Base-by-base conservation (phyloP, 1,284 basidiomycete genomes). In the Moniliophthora roreri region DNA sequence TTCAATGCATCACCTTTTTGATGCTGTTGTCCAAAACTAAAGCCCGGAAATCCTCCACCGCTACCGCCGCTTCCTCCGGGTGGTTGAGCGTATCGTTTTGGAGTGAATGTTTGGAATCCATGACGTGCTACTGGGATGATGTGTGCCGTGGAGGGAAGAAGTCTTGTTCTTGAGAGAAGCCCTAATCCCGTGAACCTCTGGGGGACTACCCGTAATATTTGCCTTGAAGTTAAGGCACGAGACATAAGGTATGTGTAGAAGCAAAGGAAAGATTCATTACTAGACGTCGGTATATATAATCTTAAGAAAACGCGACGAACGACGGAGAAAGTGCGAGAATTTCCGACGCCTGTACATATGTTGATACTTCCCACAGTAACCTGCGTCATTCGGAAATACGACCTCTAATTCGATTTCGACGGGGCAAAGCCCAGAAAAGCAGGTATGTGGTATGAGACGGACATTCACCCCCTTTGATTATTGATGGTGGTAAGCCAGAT, bases 1-100 rank as follows among this genome's bases (percentile, higher is more conserved):
- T 91, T 91, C 63, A 94, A 70, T 1, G 90, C 87, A 20, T 91
- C 89, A 9, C 92, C 91, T 63, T 92, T 91, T 69, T 86, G 74
- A 57, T 82, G 80, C 52, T 81, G 81, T 50, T 75, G 76, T 47
- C 80, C 77, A 50, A 80, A 61, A 61, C 66, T 74, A 55, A 87
- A 80, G 15, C 80, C 80, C 2, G 84, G 83, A 59, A 85, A 81
- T 2, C 81, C 80, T 26, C 78, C 41, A 4, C 41, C 21, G 16
- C 39, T 5, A 40, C 21, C 77, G 10, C 67, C 66, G 15, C 66
- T 66, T 3, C 63, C 71, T 0, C 66, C 63, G 34, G 73, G 73
- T 51, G 66, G 66, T 21, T 73, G 64, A 45, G 73, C 60, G 60
- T 68, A 68, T 42, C 60, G 41, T 24, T 66, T 54, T 11, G 58